Evolutionary conservation across 805 yeast genomes (phyloP), one percentile per base, ranked within the genome.

Genomic region (Saccharomyces jurei): DNA sequence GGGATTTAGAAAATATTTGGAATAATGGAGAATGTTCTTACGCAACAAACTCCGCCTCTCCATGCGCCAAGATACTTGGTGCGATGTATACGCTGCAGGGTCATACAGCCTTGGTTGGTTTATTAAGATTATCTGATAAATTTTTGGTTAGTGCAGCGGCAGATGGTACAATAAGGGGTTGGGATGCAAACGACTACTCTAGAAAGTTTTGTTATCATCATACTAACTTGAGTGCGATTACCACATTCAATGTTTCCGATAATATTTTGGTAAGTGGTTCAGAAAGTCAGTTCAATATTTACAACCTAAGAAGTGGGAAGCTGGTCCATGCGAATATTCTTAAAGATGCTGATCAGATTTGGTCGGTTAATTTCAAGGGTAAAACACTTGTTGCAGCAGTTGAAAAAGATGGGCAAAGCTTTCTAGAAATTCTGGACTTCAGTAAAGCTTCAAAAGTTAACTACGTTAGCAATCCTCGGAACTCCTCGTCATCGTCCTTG

Each of bases 71-170:
- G 53, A 62, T 67, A 3, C 56, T 61, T 1, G 70, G 68, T 11
- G 63, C 71, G 50, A 70, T 87, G 50, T 76, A 82, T 48, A 80
- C 89, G 0, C 73, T 92, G 49, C 89, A 84, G 54, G 97, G 97
- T 1, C 99, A 94, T 69, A 83, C 88, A 0, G 87, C 92, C 11
- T 73, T 94, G 22, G 99, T 94, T 14, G 99, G 98, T 0, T 74
- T 94, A 48, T 75, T 92, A 28, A 89, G 88, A 48, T 78, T 91
- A 8, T 83, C 89, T 5, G 83, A 86, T 27, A 82, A 85, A 36
- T 83, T 82, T 50, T 74, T 94, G 11, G 96, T 92, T 1, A 86
- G 96, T 48, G 99, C 97, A 0, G 98, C 97, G 2, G 98, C 98
- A 0, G 99, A 94, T 69, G 82, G 94, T 2, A 85, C 97, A 0